Base-by-base conservation (phyloP, 1,139 yeast genomes). In the Nematodospora anomalae region DNA sequence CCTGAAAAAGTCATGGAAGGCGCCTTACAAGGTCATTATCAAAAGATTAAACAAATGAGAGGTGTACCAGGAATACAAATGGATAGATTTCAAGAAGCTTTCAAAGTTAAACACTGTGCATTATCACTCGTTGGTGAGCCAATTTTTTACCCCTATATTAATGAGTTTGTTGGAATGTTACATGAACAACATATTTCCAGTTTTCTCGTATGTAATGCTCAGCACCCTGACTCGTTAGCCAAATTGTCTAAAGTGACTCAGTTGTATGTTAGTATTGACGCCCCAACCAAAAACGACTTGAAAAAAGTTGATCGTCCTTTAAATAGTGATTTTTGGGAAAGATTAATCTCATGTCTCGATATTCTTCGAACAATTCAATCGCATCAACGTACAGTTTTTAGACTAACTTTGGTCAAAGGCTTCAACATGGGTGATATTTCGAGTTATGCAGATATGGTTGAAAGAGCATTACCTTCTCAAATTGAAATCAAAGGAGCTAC, bases 401-500 rank as follows among this genome's bases (percentile, higher is more conserved):
- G 97, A 52, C 71, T 89, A 48, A 89, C 97, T 0, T 72, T 89
- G 43, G 97, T 89, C 26, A 89, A 90, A 57, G 96, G 96, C 3
- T 89, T 89, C 67, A 89, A 89, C 53, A 85, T 86, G 83, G 77
- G 71, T 35, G 95, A 88, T 46, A 76, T 84, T 25, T 73, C 73
- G 26, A 86, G 94, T n/a, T 89, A 89, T 57, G 96, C 96, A 1
- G 95, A 88, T 52, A 72, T 90, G 71, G 95, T 89, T 18, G 83
- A 75, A 41, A 73, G 80, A 43, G 97, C 92, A 4, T 66, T 69
- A 44, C 97, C 97, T 2, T 81, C 95, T 28, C 86, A 89, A 52
- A 85, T 89, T 44, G 97, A 89, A 61, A 83, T 89, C 42, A 89
- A 89, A 62, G 97, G 97, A 38, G 96, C 95, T 9, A 89, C 96